A percentile compares a stretch with the other conserved stretches of the same genome.
Conservation (phyloP, 768 basidiomycete species). For the Termitomyces sp. region DNA sequence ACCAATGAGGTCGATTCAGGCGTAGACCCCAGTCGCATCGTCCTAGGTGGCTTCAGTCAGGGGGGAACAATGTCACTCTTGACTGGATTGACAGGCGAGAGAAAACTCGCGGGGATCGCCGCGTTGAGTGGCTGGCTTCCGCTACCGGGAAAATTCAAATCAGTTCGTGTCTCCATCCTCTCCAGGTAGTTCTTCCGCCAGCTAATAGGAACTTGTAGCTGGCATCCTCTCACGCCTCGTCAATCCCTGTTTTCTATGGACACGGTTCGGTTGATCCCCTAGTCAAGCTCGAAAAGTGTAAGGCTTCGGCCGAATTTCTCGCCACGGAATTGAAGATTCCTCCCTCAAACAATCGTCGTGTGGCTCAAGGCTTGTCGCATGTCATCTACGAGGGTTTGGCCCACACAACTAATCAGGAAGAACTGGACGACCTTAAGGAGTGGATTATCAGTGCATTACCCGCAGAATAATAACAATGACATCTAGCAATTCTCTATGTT, state of each 20-base stretch:
- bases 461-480: constrained; percentile 2
- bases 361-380: constrained; percentile 57
- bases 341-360: constrained; percentile 28
- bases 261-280: constrained; percentile 77
- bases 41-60: constrained; percentile 88
- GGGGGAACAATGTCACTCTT: constrained; percentile 78
- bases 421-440: constrained; percentile 61
- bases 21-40: constrained; percentile 62
- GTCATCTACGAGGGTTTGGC: constrained; percentile 61
- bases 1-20: constrained; percentile 69
- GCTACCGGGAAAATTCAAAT: constrained; percentile 56
- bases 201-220: constrained; percentile 37
- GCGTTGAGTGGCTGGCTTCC: constrained; percentile 81
- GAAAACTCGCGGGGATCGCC: constrained; percentile 67
- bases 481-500: not conserved
- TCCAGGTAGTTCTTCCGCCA: not conserved
- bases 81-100: constrained; percentile 60
- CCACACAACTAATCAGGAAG: constrained; percentile 60
- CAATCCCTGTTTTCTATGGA: constrained; percentile 81
- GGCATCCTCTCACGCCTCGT: constrained; percentile 49
- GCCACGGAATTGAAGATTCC: constrained; percentile 48
- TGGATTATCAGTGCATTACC: constrained; percentile 66
- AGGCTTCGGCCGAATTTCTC: constrained; percentile 52
- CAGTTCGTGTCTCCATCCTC: constrained; percentile 33
- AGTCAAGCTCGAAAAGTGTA: constrained; percentile 51